These are phyloP conservation scores for Colletotrichum australisinense DNA, from an alignment of 2,329 filamentous ascomycete species.

Conservation along the genomic window DNA sequence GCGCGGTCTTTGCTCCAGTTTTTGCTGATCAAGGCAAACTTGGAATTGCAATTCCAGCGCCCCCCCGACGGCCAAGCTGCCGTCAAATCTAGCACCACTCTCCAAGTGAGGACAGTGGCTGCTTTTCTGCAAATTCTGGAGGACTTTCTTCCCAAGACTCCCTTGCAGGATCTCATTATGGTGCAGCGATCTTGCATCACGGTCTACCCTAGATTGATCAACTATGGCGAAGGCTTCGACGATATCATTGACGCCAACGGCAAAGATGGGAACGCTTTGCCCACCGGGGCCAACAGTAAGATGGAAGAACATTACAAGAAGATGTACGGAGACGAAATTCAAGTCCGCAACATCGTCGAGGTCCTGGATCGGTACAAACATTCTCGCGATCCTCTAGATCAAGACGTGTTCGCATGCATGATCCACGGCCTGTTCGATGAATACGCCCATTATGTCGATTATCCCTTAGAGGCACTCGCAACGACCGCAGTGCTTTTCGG, in stretches of 20 bases:
- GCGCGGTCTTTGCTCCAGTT: slow-evolving; percentile 81
- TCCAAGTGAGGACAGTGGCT: slow-evolving; percentile 88
- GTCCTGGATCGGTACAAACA: slow-evolving; percentile 88
- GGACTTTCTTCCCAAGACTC: slow-evolving; percentile 70
- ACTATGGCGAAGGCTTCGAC: slow-evolving; percentile 93
- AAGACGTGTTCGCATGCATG: slow-evolving; percentile 98
- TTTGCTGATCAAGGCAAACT: slow-evolving; percentile 83
- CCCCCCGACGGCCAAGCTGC: slow-evolving; percentile 69
- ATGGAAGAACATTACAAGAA: slow-evolving; percentile 99
- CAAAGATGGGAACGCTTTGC: slow-evolving; percentile 82
- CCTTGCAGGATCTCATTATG: slow-evolving; percentile 76
- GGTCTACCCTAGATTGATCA: slow-evolving; percentile 93
- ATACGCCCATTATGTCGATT: slow-evolving; percentile 94
- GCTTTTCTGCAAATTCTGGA: slow-evolving; percentile 83
- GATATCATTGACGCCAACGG: slow-evolving; percentile 91
- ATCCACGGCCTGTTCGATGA: slow-evolving; percentile 98
- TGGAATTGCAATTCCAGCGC: slow-evolving; percentile 81
- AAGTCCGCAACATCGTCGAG: slow-evolving; percentile 87
- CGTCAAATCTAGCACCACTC: slow-evolving; percentile 74
- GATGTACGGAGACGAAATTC: slow-evolving; percentile 94
- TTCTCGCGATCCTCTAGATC: slow-evolving; percentile 84
- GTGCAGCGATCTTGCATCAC: slow-evolving; percentile 91
- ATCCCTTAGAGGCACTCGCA: slow-evolving; percentile 93
- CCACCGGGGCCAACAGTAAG: slow-evolving; percentile 81
- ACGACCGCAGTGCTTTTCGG: slow-evolving; percentile 97